Percentiles rank a stretch among this genome's conserved stretches.
These are phyloP conservation scores for Zygosaccharomyces rouxii DNA, from an alignment of 805 yeast species.

Conservation along the genomic window DNA sequence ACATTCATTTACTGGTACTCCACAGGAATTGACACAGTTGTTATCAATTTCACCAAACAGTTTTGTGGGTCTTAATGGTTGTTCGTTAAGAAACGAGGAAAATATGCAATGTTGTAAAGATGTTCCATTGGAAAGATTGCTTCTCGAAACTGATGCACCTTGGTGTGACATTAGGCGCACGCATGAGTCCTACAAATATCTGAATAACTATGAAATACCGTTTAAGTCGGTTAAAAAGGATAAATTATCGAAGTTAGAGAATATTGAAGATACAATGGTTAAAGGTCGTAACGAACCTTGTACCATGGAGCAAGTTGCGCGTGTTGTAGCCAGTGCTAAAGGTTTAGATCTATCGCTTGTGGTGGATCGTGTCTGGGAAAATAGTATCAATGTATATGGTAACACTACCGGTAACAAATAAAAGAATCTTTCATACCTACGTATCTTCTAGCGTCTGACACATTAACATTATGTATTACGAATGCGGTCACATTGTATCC, in stretches of 20 bases:
- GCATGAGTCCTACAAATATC: conserved; percentile 63
- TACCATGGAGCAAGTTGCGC: conserved; percentile 73
- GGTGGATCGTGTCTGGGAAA: conserved; percentile 48
- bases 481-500: conserved; percentile 5
- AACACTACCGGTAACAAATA: neutral
- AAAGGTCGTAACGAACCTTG: conserved; percentile 94
- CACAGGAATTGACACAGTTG: conserved; percentile 54
- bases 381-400: conserved; percentile 43
- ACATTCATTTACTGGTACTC: conserved; percentile 89
- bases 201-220: conserved; percentile 39
- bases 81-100: conserved; percentile 77
- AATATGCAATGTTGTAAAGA: conserved; percentile 59
- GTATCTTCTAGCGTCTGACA: neutral
- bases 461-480: conserved; percentile 4
- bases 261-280: conserved; percentile 43
- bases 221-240: conserved; percentile 34
- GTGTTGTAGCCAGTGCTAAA: conserved; percentile 52
- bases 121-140: conserved; percentile 65
- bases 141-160: conserved; percentile 95
- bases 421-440: neutral
- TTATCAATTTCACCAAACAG: conserved; percentile 39
- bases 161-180: conserved; percentile 94
- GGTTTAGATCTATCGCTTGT: conserved; percentile 41
- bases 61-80: conserved; percentile 85
- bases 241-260: conserved; percentile 29